Percentiles rank a stretch among this genome's conserved stretches.
phyloP scores from a whole-genome alignment of 192 early-diverging fungal genomes.

The Backusella tarrabulga region DNA sequence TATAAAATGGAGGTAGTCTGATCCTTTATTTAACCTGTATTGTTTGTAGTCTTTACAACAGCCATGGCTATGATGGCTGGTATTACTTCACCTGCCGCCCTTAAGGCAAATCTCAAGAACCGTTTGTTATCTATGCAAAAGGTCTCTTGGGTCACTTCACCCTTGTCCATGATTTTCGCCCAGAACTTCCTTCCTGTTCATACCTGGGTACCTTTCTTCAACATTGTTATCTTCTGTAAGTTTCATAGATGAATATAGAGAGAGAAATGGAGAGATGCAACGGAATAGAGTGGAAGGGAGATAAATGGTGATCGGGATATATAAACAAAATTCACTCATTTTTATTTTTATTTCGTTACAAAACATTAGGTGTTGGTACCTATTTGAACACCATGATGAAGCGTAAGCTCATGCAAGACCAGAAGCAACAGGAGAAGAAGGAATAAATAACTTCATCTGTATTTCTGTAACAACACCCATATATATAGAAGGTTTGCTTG shows the following conservation, averaged over 20 bases:
- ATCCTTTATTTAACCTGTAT: no score
- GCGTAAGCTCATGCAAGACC: conserved; percentile 31
- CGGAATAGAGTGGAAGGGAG: neutral
- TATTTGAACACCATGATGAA: conserved; percentile 79
- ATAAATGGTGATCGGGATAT: neutral
- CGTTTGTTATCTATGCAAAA: conserved; percentile 76
- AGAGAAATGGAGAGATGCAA: neutral
- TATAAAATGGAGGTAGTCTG: neutral
- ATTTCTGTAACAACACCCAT: neutral
- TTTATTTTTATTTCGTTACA: neutral
- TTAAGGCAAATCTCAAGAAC: conserved; percentile 51
- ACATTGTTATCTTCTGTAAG: conserved; percentile 71
- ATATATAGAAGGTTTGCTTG: neutral
- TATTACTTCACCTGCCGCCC: conserved; percentile 48
- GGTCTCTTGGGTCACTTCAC: conserved; percentile 82
- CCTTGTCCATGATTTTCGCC: conserved; percentile 74
- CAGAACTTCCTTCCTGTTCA: conserved; percentile 72
- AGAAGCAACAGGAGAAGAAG: neutral
- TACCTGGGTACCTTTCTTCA: conserved; percentile 93
- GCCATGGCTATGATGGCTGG: conserved; percentile 84
- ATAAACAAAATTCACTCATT: neutral
- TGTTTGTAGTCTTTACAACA: conserved; percentile 64
- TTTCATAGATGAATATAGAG: neutral
- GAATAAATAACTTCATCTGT: neutral
- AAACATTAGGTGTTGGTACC: conserved; percentile 55